Evolutionary conservation across 495 filamentous ascomycete genomes (phyloP), one percentile per base, ranked within the genome.

Genomic region (Neurospora sp.): DNA sequence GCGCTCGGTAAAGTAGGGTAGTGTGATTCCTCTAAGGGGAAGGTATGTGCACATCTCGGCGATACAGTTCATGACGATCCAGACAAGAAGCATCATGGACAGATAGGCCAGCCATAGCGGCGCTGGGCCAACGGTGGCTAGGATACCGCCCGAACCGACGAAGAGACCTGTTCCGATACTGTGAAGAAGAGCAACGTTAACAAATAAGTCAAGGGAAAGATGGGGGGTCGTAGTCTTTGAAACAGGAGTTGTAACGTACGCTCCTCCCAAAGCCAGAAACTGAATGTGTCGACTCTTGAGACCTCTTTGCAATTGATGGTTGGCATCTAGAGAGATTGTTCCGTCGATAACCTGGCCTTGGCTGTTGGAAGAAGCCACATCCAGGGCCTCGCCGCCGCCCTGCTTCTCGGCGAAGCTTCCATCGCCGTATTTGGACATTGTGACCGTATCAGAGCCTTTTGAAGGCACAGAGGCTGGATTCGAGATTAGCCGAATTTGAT

Each of bases 201-300:
- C 39, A n/a, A 23, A 10, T 2, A n/a, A 12, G 20, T 20, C 11
- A 11, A 40, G 39, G 7, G 16, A 2, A 38, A 27, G 39, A 39
- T 31, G 0, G 35, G 35, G 18, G 14, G 1, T 37, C 4, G 9
- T 27, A 6, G 49, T 14, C 1, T 5, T 7, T 27, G 12, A 12
- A 6, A 9, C 7, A 66, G 54, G 12, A 0, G 2, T 35, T 20
- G 11, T 14, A 39, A 80, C 82, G 78, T 74, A 84, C 81, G 83
- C 84, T 71, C 90, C 90, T 31, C 90, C 91, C 54, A 93, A 88
- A 11, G 91, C 91, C 77, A 93, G 88, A 82, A 93, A 92, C 79
- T 93, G 90, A 62, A 92, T 84, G 73, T 92, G 90, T 46, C 91
- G 83, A 73, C 88, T 89, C 81, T 91, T 91, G 69, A 93, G 80